Conservation (phyloP, 495 filamentous ascomycete species). For the Hypoxylon perforatum region DNA sequence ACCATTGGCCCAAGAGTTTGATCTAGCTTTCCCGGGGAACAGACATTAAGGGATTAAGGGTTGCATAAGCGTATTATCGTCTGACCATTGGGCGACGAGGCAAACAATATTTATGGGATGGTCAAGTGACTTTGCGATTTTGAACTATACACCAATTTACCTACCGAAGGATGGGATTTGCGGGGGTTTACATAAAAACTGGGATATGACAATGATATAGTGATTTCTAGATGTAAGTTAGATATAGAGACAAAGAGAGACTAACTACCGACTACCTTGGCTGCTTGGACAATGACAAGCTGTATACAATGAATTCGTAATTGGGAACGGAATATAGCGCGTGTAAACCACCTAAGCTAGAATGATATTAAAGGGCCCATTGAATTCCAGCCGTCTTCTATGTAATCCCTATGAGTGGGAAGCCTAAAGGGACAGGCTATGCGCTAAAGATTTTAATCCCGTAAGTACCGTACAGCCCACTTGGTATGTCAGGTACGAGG, state of each 20-base stretch:
- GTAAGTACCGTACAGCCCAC: constrained; percentile 17
- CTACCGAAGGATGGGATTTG: constrained; percentile 13
- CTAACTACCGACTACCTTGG: too few species aligned
- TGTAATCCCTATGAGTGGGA: background rate
- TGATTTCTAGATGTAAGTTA: too few species aligned
- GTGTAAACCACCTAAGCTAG: too few species aligned
- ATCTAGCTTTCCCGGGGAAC: background rate
- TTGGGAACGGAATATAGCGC: too few species aligned
- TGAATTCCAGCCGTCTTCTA: too few species aligned
- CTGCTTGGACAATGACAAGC: too few species aligned
- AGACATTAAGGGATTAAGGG: constrained; percentile 2
- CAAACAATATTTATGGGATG: constrained; percentile 23
- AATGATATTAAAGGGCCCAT: too few species aligned
- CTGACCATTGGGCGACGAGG: constrained; percentile 25
- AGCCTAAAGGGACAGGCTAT: constrained; percentile 18
- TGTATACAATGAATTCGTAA: too few species aligned
- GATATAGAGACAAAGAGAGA: too few species aligned
- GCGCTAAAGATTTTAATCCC: constrained; percentile 26
- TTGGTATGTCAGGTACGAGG: constrained; percentile 32
- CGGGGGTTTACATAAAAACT: too few species aligned
- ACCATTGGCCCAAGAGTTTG: background rate
- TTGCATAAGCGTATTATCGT: constrained; percentile 29
- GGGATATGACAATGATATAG: too few species aligned
- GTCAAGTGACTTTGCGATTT: constrained; percentile 24
- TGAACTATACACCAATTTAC: background rate